Conservation (phyloP, 768 basidiomycete genomes). For the Trametes coccinea region DNA sequence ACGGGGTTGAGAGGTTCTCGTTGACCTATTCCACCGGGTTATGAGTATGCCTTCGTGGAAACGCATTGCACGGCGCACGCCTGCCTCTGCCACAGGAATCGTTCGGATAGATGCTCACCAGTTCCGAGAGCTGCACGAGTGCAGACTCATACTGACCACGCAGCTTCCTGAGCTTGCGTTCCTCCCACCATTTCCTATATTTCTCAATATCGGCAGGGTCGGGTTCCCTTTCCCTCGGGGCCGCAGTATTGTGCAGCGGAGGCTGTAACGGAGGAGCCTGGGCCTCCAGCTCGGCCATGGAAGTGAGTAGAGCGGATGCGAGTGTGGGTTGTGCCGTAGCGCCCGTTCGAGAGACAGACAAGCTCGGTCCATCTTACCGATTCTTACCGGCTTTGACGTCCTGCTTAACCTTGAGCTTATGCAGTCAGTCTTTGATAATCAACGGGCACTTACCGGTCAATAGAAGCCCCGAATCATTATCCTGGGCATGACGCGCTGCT, state of each 20-base stretch:
- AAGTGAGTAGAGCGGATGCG: background rate
- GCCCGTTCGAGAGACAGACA: background rate
- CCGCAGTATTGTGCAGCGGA: constrained; percentile 55
- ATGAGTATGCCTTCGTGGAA: background rate
- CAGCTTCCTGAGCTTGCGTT: constrained; percentile 66
- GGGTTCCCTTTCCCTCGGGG: constrained; percentile 59
- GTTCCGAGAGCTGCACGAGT: constrained; percentile 58
- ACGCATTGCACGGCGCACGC: background rate
- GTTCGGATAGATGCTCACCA: constrained; percentile 45
- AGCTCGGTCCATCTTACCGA: background rate
- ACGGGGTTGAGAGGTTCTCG: constrained; percentile 61
- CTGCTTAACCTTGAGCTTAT: background rate
- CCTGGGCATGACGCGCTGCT: background rate
- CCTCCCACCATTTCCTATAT: constrained; percentile 69
- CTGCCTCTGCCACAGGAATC: too few relatives aligned
- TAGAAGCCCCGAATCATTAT: too few relatives aligned
- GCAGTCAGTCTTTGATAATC: too few relatives aligned
- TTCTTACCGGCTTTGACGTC: background rate
- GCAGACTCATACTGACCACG: constrained; percentile 78
- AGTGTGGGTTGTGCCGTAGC: background rate
- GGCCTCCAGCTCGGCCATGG: constrained; percentile 30
- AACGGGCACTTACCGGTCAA: too few relatives aligned
- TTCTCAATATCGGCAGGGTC: constrained; percentile 51
- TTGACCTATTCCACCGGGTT: constrained; percentile 49
- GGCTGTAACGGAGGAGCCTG: constrained; percentile 38